Conservation (phyloP, 169 alveolate species). For the Eimeria nieschulzi region DNA sequence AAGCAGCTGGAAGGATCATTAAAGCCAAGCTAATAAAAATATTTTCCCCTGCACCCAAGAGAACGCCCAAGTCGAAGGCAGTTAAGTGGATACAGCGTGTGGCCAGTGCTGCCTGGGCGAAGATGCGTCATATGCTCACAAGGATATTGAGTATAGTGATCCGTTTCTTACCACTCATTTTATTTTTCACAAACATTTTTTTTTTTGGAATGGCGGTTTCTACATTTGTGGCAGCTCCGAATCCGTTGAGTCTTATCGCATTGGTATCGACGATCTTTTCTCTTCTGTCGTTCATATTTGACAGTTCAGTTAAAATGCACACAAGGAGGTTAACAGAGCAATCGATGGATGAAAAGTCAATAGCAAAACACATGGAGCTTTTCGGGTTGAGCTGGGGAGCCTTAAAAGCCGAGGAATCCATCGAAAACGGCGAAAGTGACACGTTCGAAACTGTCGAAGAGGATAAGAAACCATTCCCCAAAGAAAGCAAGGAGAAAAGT, state of each 20-base stretch:
- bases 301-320: slow-evolving; percentile 16
- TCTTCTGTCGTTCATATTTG: not conserved
- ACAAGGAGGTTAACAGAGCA: not conserved
- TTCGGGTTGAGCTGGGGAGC: slow-evolving; percentile 37
- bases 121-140: not conserved
- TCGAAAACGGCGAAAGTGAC: not conserved
- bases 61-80: not conserved
- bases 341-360: slow-evolving; percentile 1
- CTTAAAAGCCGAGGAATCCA: slow-evolving; percentile 1
- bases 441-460: too few species aligned
- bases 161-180: slow-evolving; percentile 5
- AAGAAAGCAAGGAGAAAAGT: not conserved
- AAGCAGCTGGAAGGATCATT: not conserved
- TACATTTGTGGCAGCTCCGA: slow-evolving; percentile 10
- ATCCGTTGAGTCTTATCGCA: slow-evolving; percentile 6
- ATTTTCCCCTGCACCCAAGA: not conserved
- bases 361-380: slow-evolving; percentile 2
- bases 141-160: not conserved
- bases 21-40: not conserved
- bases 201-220: not conserved
- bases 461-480: not conserved
- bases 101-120: slow-evolving; percentile 19
- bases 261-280: not conserved
- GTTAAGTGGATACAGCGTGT: slow-evolving; percentile 3
- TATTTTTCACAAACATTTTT: not conserved